Base-by-base conservation (phyloP, 192 early-diverging fungal genomes). In the Backusella psychrophila region DNA sequence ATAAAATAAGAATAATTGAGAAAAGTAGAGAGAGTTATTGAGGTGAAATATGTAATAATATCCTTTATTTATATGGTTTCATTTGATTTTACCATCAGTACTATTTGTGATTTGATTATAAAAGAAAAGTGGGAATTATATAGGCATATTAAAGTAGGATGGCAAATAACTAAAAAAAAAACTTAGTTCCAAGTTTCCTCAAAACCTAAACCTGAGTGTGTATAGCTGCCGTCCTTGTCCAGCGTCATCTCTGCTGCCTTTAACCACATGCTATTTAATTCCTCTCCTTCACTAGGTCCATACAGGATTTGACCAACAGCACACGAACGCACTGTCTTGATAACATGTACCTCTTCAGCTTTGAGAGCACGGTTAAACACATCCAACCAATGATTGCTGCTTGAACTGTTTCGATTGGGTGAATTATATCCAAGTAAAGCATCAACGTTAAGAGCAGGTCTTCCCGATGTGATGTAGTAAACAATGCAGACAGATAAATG, bases 281-380 rank as follows among this genome's bases (percentile, higher is more conserved):
- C 39, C 11, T 73, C 67, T 33, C 23, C 14, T 14, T 59, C 71
- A 23, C 78, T 69, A 3, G 63, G 69, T 0, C 81, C 81, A 41
- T 78, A 85, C n/a, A 87, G 70, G 8, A 87, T 41, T 42, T 85
- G 84, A 21, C 81, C 87, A 8, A 87, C 84, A 75, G 87, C 88
- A 46, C 85, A 84, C 0, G 82, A 59, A 39, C 90, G 87, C 2
- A 88, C 80, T 1, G 81, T 84, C 38, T 91, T 91, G 66, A 82
- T 73, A 4, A 87, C 82, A 77, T 91, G 90, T 36, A 85, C 80
- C 34, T 91, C 89, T 41, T 89, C 56, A 73, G 68, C 80, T 15
- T 75, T 71, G 29, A 90, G 77, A 3, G 89, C 83, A 33, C 72
- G 69, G 2, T 84, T 77, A 75, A 91, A 53, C 0, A 90, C 74